A percentile compares a stretch with the other conserved stretches of the same genome.
Evolutionary conservation across 2,329 filamentous ascomycete genomes (phyloP).

Genomic region (Paecilomyces fulvus): DNA sequence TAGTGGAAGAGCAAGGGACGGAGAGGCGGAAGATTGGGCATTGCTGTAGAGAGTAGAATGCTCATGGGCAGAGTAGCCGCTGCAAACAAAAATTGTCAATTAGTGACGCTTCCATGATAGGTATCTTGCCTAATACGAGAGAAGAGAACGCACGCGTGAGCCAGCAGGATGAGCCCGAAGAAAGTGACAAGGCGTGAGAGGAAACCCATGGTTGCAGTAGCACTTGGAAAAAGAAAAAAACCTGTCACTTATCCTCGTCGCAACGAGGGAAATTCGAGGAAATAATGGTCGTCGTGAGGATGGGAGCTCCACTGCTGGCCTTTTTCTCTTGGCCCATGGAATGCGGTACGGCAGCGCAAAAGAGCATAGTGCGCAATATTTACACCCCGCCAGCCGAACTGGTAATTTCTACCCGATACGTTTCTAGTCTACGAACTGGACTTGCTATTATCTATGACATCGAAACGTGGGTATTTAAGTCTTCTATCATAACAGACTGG

Average conservation of each 20-base stretch:
- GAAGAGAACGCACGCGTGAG: slow-evolving; percentile 65
- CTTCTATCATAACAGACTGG: neutral
- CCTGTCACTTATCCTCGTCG: neutral
- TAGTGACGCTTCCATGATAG: slow-evolving; percentile 3
- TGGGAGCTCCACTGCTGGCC: neutral
- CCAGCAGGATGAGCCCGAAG: slow-evolving; percentile 68
- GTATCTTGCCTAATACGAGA: slow-evolving; percentile 6
- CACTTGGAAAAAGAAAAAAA: neutral
- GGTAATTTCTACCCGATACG: neutral
- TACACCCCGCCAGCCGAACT: neutral
- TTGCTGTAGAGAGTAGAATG: slow-evolving; percentile 66
- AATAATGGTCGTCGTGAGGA: neutral
- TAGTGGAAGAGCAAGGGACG: slow-evolving; percentile 53
- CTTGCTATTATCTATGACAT: neutral
- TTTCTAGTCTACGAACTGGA: neutral
- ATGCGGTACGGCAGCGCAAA: slow-evolving; percentile 3
- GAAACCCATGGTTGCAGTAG: slow-evolving; percentile 52
- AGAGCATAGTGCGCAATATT: slow-evolving; percentile 2
- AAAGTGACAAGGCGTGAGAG: slow-evolving; percentile 62
- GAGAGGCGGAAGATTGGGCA: slow-evolving; percentile 36
- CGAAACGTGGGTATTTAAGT: neutral
- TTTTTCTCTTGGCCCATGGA: neutral
- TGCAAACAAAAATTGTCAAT: slow-evolving; percentile 31
- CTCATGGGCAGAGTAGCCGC: slow-evolving; percentile 94
- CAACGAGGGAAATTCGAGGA: neutral